Evolutionary conservation across 2,329 filamentous ascomycete species (phyloP), one percentile per base, ranked within the genome.

Genomic region (Hymenoscyphus salicellus): DNA sequence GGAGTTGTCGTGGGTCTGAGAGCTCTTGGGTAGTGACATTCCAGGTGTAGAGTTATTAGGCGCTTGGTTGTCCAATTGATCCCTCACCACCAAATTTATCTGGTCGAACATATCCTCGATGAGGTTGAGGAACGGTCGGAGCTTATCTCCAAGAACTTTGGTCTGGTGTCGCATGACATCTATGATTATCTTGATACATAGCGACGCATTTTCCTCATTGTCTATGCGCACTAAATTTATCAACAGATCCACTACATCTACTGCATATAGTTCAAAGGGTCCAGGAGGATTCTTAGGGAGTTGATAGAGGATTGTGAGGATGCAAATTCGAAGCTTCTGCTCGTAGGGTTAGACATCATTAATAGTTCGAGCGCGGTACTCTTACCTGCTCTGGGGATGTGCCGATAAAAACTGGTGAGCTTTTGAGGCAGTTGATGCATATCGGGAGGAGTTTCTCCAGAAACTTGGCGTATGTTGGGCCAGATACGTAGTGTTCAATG

Each of bases 151-250:
- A 7, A 97, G 87, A 30, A 89, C 88, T 79, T 94, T 96, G 64
- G 89, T 86, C 78, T 98, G 94, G 75, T 97, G 92, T 58, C 95
- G 89, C 84, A 96, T 92, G 69, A 98, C 89, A 75, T 99, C 95
- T 81, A 97, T 97, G 60, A 96, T 92, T 16, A 94, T 96, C 82
- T 99, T 99, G 79, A 99, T 92, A 76, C 94, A 97, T 68, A 99
- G 81, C n/a, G 96, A 92, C 1, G 94, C 95, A 82, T 99, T 99
- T 68, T 99, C 95, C 79, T 99, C 95, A 73, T 99, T 99, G 78
- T 99, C 95, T 71, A 89, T 88, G 65, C n/a, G n/a, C n/a, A 98
- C 93, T 65, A 99, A 81, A 62, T 86, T 85, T 88, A 98, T 94
- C 68, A 98, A 84, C 70, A 96, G 84, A 75, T 97, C 93, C 65